Evolutionary conservation across 352 stramenopile genomes (phyloP), one percentile per base, ranked within the genome.

Genomic region (Phytophthora europaea): DNA sequence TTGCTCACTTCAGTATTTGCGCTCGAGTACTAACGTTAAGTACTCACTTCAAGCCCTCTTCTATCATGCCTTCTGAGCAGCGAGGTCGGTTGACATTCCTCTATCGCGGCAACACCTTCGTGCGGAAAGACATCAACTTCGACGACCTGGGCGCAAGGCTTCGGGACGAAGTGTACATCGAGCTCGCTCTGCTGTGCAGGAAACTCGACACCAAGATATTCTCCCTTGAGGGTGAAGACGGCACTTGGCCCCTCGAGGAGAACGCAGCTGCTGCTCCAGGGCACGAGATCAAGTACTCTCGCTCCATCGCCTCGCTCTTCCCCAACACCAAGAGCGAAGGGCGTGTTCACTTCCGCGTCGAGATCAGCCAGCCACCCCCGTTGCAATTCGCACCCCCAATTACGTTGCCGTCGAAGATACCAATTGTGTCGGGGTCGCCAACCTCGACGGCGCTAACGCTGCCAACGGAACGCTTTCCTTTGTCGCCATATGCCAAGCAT

Each of bases 271-370:
- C 34, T 38, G 56, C 18, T 12, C 22, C 22, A 13, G 23, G 51
- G 26, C 23, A 38, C 12, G 13, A 57, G 23, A 57, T 57, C 51
- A 34, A 31, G 23, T 57, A 52, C 56, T 52, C 56, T 5, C 56
- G 36, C 36, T 62, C 56, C 26, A 62, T 62, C 22, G 34, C 36
- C 13, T 62, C 36, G 7, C 20, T 62, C 15, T 62, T 62, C 16
- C 56, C 56, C 36, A 52, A 52, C 36, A 34, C 36, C 36, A 51
- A 62, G n/a, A 16, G 56, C 22, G 56, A 62, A 20, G 56, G 56
- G 16, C 56, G 36, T 15, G 56, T 62, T 23, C 56, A 62, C 56
- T 62, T 62, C 56, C 56, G 56, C 22, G 56, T 62, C 34, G 56
- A 62, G 15, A 13, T 52, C 20, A 51, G 4, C 6, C 48, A 36